Evolutionary conservation across 805 yeast genomes (phyloP).

Genomic region (Cyberlindnera subsufficiens): DNA sequence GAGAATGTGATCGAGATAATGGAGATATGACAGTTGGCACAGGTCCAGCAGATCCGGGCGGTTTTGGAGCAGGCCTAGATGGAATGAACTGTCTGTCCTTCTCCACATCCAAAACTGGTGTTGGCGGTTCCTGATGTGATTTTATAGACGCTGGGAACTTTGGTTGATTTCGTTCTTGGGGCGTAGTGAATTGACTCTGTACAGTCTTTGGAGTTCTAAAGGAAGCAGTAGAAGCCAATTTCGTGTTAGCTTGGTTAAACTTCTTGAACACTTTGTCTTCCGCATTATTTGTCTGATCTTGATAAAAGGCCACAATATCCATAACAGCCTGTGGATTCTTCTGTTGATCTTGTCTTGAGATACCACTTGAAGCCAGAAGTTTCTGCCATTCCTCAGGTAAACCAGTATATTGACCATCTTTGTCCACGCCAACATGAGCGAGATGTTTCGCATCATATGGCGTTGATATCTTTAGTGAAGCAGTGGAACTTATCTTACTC

Average conservation of each 20-base stretch:
- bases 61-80: constrained; percentile 64
- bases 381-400: constrained; percentile 91
- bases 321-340: constrained; percentile 92
- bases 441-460: constrained; percentile 89
- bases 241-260: constrained; percentile 25
- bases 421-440: constrained; percentile 90
- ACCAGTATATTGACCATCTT: constrained; percentile 83
- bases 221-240: constrained; percentile 25
- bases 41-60: constrained; percentile 30
- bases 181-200: constrained; percentile 18
- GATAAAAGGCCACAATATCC: constrained; percentile 84
- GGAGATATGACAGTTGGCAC: constrained; percentile 24
- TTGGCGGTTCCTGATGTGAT: constrained; percentile 22
- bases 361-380: constrained; percentile 77
- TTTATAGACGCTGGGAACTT: constrained; percentile 16
- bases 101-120: constrained; percentile 7
- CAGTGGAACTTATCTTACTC: constrained; percentile 8
- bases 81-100: constrained; percentile 48
- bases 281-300: constrained; percentile 43
- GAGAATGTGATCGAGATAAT: constrained; percentile 17
- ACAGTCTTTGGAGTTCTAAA: constrained; percentile 27
- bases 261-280: constrained; percentile 36
- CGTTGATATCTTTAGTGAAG: constrained; percentile 60
- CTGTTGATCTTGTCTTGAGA: constrained; percentile 80
- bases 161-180: constrained; percentile 17